Evolutionary conservation across 2,329 filamentous ascomycete species (phyloP).

Genomic region (Xylaria sp.): DNA sequence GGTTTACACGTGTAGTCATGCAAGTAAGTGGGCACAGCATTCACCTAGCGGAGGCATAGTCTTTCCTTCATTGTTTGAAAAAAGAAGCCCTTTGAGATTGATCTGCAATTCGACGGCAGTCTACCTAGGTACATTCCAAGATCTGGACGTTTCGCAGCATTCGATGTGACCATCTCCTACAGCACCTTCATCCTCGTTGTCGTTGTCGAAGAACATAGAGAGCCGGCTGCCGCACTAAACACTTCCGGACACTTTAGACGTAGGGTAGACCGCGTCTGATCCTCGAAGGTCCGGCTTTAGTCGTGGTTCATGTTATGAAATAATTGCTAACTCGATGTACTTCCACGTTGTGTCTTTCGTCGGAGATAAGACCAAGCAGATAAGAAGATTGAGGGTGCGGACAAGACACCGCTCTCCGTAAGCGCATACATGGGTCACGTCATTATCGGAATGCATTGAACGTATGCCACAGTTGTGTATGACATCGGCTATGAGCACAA

Average conservation of each 20-base stretch:
- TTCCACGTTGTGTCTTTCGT: no score
- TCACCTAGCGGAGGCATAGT: not conserved
- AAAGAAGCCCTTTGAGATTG: not conserved
- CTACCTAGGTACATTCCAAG: not conserved
- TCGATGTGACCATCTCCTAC: not conserved
- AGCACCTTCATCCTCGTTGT: not conserved
- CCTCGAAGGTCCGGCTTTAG: no score
- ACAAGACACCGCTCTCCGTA: not conserved
- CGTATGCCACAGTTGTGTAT: not conserved
- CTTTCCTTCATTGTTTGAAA: not conserved
- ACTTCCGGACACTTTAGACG: not conserved
- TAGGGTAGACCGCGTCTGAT: not conserved
- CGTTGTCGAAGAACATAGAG: not conserved
- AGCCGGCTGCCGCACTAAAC: not conserved
- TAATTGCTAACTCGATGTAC: no score
- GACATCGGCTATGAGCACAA: slow-evolving; percentile 1
- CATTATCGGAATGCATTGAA: slow-evolving; percentile 1
- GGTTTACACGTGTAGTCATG: not conserved
- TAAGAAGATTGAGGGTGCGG: not conserved
- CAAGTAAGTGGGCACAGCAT: not conserved
- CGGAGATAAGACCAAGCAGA: not conserved
- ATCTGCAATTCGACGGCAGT: not conserved
- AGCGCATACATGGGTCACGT: not conserved
- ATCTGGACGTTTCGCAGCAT: not conserved
- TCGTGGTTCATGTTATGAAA: no score